Percentiles rank a stretch among this genome's conserved stretches.
Evolutionary conservation across 306 rosid genomes (phyloP).

Genomic region (Ziziphus jujuba): DNA sequence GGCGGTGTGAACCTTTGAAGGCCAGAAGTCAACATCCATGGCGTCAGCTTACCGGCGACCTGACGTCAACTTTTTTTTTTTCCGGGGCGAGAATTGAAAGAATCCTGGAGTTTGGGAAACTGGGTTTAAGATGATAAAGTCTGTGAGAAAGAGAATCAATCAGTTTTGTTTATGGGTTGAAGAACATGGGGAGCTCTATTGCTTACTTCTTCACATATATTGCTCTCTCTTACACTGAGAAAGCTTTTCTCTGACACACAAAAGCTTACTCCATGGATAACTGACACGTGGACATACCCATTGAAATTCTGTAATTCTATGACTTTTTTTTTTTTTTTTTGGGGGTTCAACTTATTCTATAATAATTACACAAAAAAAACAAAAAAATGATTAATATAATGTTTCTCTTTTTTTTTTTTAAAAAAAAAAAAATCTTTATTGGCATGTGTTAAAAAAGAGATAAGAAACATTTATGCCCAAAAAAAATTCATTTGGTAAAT

Average conservation of each 20-base stretch:
- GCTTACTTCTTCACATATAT: constrained; percentile 31
- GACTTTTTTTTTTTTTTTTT: neutral
- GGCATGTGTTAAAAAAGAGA: too few relatives aligned
- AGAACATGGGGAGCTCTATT: constrained; percentile 35
- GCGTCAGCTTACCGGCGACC: constrained; percentile 23
- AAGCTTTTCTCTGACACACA: constrained; percentile 56
- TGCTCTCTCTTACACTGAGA: constrained; percentile 33
- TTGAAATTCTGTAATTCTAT: neutral
- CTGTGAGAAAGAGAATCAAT: constrained; percentile 4
- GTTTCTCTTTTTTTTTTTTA: neutral
- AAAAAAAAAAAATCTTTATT: too few relatives aligned
- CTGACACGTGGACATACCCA: constrained; percentile 38
- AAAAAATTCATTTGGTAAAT: too few relatives aligned
- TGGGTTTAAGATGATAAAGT: constrained; percentile 10
- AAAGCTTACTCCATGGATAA: constrained; percentile 29
- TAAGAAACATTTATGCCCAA: too few relatives aligned
- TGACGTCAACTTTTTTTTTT: constrained; percentile 15
- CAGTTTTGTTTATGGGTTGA: neutral
- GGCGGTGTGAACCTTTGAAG: constrained; percentile 52
- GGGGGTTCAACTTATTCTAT: too few relatives aligned
- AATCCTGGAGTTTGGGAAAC: neutral
- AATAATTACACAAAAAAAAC: too few relatives aligned
- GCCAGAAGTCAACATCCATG: constrained; percentile 78
- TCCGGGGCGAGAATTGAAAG: constrained; percentile 11
- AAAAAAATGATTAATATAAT: too few relatives aligned